A percentile compares a stretch with the other conserved stretches of the same genome.
Conservation (phyloP, 768 basidiomycete genomes). For the Psilocybe subaeruginosa region DNA sequence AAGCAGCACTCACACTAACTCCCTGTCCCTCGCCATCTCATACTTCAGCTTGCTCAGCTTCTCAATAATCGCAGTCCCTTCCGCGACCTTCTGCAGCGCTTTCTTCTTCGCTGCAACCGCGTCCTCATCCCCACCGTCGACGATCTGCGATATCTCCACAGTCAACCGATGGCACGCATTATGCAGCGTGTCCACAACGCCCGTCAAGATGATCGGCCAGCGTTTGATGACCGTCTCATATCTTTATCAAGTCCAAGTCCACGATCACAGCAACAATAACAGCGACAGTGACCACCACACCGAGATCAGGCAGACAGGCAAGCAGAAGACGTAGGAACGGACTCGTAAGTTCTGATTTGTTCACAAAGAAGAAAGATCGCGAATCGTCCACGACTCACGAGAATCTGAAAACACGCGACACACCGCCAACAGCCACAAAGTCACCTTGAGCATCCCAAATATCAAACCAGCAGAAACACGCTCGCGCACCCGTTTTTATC, state of each 20-base stretch:
- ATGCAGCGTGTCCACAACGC: conserved; percentile 76
- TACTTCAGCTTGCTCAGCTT: conserved; percentile 81
- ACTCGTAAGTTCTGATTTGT: not conserved
- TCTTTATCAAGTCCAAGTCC: conserved; percentile 35
- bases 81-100: conserved; percentile 51
- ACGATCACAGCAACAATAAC: not conserved
- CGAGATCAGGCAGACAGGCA: not conserved
- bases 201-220: conserved; percentile 86
- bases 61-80: conserved; percentile 80
- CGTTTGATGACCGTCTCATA: conserved; percentile 79
- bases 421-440: not conserved
- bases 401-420: conserved; percentile 45
- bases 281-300: not conserved
- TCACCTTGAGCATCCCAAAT: not conserved
- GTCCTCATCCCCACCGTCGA: conserved; percentile 17
- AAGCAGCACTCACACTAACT: conserved; percentile 55
- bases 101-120: conserved; percentile 24
- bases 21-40: conserved; percentile 80
- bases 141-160: conserved; percentile 30
- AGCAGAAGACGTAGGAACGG: not conserved
- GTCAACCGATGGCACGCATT: conserved; percentile 67
- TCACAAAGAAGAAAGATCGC: not conserved
- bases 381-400: conserved; percentile 48
- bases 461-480: not conserved
- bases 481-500: conserved; percentile 61